Base-by-base conservation (phyloP, 768 basidiomycete species). In the Coprinopsis cinerea region DNA sequence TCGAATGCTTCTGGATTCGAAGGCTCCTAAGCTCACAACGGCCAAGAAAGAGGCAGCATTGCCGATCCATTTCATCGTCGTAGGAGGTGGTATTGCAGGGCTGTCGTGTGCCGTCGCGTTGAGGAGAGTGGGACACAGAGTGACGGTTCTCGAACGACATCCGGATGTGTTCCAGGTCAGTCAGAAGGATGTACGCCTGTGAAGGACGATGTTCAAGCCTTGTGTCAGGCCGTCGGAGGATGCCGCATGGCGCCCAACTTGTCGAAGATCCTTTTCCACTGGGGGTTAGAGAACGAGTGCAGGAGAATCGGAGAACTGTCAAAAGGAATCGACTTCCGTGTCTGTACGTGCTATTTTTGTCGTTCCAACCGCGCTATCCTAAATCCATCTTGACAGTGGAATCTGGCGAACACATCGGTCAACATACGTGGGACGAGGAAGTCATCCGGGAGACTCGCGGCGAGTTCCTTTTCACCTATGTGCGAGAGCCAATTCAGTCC, bases 41-140 rank as follows among this genome's bases (percentile, higher is more conserved):
- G 34, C 51, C 11, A 35, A 35, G 18, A 52, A 46, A 27, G 14
- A 5, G n/a, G 39, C 51, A 7, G 51, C 44, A 2, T 34, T 52
- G 18, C 32, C 59, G 9, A 64, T 72, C 20, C 55, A 64, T 14
- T 69, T 70, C 44, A 20, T 71, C 2, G 57, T 74, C 35, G 54
- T 74, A 32, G 72, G 72, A 11, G 71, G 63, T 49, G 74, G 78
- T 3, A 63, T 83, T 17, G 67, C 76, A 5, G 82, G 82, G 4
- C 64, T 82, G 20, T 66, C 79, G 2, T 72, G 73, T 51, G 82
- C 82, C 0, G 67, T 76, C 51, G 74, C 76, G 3, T 65, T 84
- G 14, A 65, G 71, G 44, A 68, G 75, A 48, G 72, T 73, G 15
- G 82, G 82, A 3, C 82, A 83, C 59, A 62, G 67, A 30, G 81